Base-by-base conservation (phyloP, 371 early-diverging fungal species). In the Mucor piriformis region DNA sequence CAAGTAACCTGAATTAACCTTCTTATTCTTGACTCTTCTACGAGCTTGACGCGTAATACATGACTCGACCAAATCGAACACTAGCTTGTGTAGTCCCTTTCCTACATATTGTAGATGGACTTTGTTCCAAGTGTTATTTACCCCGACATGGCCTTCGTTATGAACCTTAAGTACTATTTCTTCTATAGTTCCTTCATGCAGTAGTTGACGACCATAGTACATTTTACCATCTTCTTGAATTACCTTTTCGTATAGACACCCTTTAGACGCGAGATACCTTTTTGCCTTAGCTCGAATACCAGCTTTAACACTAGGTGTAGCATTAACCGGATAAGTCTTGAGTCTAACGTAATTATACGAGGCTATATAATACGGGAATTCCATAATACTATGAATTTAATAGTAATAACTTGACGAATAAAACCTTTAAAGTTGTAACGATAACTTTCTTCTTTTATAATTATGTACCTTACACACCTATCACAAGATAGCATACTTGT, bases 141-240 rank as follows among this genome's bases (percentile, higher is more conserved):
- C 27, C 12, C 61, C 66, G 0, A 52, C 33, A 38, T 70, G 66
- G 10, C 64, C 55, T 54, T 66, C 71, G 7, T 38, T 35, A 46
- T 70, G 66, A 0, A 63, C 58, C 6, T 20, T 3, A 16, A 11
- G 0, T 1, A 70, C 18, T 0, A 54, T 51, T 2, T 58, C 44
- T 0, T 25, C 16, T 0, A 50, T 27, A 16, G 42, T 61, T 0
- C 32, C 59, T 3, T 56, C 44, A 33, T 70, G 66, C 25, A 70
- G 24, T 43, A 54, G 12, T 13, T 50, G 12, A 64, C 62, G 3
- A 57, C 59, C 50, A 29, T 50, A 29, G 13, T 29, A 29, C 29
- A 5, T 29, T 3, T 29, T 29, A 29, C 7, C 29, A 29, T 5
- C 3, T 29, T 29, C 29, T 29, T 29, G 29, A 79, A 46, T 5